Base-by-base conservation (phyloP, 192 early-diverging fungal genomes). In the Rhizophagus sp. region DNA sequence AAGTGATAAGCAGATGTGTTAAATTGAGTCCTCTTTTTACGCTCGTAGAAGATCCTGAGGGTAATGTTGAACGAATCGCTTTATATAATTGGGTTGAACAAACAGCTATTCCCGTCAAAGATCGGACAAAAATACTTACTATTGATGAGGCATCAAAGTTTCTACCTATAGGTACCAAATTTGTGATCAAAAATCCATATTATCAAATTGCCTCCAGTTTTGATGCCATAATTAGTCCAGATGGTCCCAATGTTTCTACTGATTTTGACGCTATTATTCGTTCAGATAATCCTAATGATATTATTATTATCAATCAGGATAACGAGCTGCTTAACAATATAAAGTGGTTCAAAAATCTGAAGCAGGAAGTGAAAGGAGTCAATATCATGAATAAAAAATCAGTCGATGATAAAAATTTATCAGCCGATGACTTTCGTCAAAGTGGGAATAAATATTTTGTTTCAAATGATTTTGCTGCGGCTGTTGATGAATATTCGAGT, bases 81-180 rank as follows among this genome's bases (percentile, higher is more conserved):
- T 69, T 69, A 39, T 69, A 69, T 30, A 69, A 69, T 69, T 69
- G 67, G 67, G 17, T 69, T 19, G 15, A 30, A 39, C 27, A 69
- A 39, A 33, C 67, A 8, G 36, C n/a, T 19, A 30, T 69, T 69
- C 67, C 67, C 27, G 15, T 36, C 22, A 63, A 63, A 63, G 19
- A 24, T 25, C 27, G 67, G 22, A 19, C 8, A 69, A 19, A 19
- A 69, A 4, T 19, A 19, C 7, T 69, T 30, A 0, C 67, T 13
- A 30, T 69, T 69, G 30, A 69, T 39, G 11, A 69, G 12, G 67
- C 12, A 17, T 69, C 67, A 27, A 30, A 69, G 30, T 12, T 69
- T 69, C 67, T 69, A 36, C 67, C 67, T 27, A 69, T 69, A 27
- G 67, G 67, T 1, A 69, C 67, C 12, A 34, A 27, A 17, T 4